A percentile compares a stretch with the other conserved stretches of the same genome.
phyloP scores from a whole-genome alignment of 495 filamentous ascomycete genomes.

The Talaromyces trachyspermus region DNA sequence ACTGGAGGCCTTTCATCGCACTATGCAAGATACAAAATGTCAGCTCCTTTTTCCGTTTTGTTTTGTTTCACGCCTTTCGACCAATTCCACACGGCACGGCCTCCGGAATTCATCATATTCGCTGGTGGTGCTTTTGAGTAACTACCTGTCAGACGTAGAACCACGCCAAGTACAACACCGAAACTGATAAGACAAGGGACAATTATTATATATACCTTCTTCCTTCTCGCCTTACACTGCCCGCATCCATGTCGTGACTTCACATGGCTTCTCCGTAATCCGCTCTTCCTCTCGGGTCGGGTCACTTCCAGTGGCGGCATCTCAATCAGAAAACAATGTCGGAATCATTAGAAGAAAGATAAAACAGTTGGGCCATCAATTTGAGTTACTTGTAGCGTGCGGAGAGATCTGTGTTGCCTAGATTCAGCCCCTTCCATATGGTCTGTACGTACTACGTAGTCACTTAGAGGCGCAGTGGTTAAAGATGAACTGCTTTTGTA shows the following conservation, averaged over 20 bases:
- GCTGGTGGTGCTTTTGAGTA: neutral
- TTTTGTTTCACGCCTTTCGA: neutral
- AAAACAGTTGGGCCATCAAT: neutral
- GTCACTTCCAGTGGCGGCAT: neutral
- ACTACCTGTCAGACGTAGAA: neutral
- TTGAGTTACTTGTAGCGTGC: neutral
- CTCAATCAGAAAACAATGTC: neutral
- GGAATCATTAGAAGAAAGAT: neutral
- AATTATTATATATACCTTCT: constrained; percentile 8
- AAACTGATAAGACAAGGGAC: neutral
- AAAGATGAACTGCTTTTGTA: neutral
- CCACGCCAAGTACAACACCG: neutral
- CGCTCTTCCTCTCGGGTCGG: neutral
- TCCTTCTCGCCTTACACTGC: constrained; percentile 3
- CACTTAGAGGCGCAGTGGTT: neutral
- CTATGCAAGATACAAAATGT: neutral
- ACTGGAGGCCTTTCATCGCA: constrained; percentile 4
- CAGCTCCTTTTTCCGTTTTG: neutral
- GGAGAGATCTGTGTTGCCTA: constrained; percentile 1
- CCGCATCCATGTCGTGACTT: constrained; percentile 6
- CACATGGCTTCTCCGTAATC: constrained; percentile 5
- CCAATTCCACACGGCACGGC: neutral
- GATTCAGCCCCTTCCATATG: constrained; percentile 2
- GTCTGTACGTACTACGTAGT: neutral
- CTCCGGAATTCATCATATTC: neutral